Conservation (phyloP, 805 yeast genomes). For the Millerozyma acaciae region DNA sequence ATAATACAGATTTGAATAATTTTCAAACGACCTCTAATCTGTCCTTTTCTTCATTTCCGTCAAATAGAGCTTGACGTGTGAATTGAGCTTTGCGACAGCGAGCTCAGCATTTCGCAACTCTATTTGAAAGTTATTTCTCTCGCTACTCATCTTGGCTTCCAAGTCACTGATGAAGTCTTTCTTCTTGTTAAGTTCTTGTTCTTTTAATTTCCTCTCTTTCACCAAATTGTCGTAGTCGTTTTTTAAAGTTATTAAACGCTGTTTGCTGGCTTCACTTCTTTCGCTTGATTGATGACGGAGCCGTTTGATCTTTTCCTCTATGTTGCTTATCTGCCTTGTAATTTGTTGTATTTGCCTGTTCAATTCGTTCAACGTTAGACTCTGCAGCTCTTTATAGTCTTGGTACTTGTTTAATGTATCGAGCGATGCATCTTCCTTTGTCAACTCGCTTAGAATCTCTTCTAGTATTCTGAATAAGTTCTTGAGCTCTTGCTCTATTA, state of each 20-base stretch:
- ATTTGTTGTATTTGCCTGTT: constrained; percentile 43
- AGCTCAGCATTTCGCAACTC: constrained; percentile 52
- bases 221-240: constrained; percentile 46
- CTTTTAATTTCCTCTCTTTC: constrained; percentile 44
- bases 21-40: constrained; percentile 1
- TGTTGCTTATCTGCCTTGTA: constrained; percentile 46
- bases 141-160: constrained; percentile 38
- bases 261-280: constrained; percentile 40
- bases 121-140: constrained; percentile 41
- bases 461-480: constrained; percentile 47
- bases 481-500: constrained; percentile 35
- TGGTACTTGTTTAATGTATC: constrained; percentile 34
- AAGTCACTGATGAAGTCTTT: constrained; percentile 43
- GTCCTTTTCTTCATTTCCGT: constrained; percentile 42
- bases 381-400: constrained; percentile 38
- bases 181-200: constrained; percentile 46
- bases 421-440: constrained; percentile 38
- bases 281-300: constrained; percentile 41
- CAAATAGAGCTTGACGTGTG: constrained; percentile 52
- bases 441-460: constrained; percentile 47
- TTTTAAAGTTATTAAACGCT: constrained; percentile 41
- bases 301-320: constrained; percentile 45
- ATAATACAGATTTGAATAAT: too few relatives aligned
- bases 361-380: constrained; percentile 36
- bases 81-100: constrained; percentile 52